Evolutionary conservation across 768 basidiomycete genomes (phyloP), one percentile per base, ranked within the genome.

Genomic region (Crucibulum laeve): DNA sequence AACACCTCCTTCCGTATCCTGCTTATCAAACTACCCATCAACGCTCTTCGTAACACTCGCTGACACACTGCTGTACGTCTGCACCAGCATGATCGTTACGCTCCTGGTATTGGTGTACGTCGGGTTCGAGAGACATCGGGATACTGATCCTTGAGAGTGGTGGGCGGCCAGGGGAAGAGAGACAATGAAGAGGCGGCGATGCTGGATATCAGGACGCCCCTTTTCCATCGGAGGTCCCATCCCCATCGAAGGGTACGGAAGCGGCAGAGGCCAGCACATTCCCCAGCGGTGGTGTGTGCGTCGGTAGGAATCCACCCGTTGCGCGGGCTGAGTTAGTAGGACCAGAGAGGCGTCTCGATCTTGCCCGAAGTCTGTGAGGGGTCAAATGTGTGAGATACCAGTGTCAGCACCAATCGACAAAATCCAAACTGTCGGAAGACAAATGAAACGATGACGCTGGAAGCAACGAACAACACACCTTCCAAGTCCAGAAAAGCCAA

Each of bases 291-390:
- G 5, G 52, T 59, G 38, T 85, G 68, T 15, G 87, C 86, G 58
- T 90, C 83, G 1, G 58, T 59, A 15, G 88, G 87, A 25, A 88
- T 76, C 80, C 83, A 88, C 21, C 87, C 88, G 22, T 81, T 62
- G 49, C 76, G 62, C 41, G 87, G 68, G 2, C 62, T 59, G 3
- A 67, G 62, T 36, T 60, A 55, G 39, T 67, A 67, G 2, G 60
- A 59, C 65, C 65, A 67, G 30, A 58, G 45, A 3, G 65, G 65
- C 2, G 61, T 41, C 36, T 60, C 56, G 37, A 60, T 53, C 18
- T 37, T 44, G 35, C 60, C 60, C 4, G 50, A 42, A 11, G 30
- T 42, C 18, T 37, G 79, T 77, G 52, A 82, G 70, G 71, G 69
- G 14, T 45, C 54, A 33, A 59, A n/a, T 8, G n/a, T 8, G 8